These are phyloP conservation scores for Colletotrichum shisoi DNA, from an alignment of 2,329 filamentous ascomycete genomes.

Conservation along the genomic window DNA sequence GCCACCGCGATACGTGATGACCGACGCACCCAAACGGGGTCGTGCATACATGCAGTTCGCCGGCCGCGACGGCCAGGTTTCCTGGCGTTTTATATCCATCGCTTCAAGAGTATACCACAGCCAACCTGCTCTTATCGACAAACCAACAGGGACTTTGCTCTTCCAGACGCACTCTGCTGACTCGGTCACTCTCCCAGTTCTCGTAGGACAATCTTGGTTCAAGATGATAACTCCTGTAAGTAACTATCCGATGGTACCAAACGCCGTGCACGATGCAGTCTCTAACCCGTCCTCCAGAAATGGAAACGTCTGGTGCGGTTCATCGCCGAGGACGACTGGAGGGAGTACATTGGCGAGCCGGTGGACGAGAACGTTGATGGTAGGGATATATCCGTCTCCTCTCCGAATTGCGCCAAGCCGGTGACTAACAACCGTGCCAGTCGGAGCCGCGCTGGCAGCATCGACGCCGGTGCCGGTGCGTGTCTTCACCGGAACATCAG, in stretches of 20 bases:
- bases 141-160: not conserved
- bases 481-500: constrained; percentile 40
- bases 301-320: constrained; percentile 44
- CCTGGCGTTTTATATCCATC: constrained; percentile 26
- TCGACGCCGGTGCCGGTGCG: constrained; percentile 38
- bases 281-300: constrained; percentile 20
- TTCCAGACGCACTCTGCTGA: not conserved
- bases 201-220: not conserved
- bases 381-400: constrained; percentile 9
- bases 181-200: not conserved
- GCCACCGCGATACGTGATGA: constrained; percentile 14
- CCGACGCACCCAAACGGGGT: not conserved
- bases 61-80: not conserved
- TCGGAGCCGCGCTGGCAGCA: constrained; percentile 41
- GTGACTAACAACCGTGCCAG: constrained; percentile 21
- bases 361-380: constrained; percentile 41
- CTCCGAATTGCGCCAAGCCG: not conserved
- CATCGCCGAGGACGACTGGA: constrained; percentile 41
- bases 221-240: constrained; percentile 34
- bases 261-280: too few species aligned
- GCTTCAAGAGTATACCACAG: not conserved
- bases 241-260: not conserved
- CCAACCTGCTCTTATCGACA: not conserved
- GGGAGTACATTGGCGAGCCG: constrained; percentile 44
- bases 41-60: not conserved